Evolutionary conservation across 2,329 filamentous ascomycete species (phyloP).

Genomic region (Colletotrichum graminicola): DNA sequence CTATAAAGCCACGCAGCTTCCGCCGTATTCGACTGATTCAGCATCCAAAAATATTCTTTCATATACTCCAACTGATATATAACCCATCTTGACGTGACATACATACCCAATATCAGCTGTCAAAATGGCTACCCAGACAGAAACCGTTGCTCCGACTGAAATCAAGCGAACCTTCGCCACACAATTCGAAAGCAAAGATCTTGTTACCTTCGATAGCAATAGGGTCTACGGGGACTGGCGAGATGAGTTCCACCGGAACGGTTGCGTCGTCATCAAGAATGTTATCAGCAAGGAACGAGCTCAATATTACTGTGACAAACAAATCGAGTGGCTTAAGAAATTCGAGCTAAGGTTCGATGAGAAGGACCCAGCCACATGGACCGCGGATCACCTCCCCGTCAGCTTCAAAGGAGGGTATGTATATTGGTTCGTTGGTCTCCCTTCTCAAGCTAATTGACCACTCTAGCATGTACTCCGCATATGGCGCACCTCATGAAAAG

Average conservation of each 20-base stretch:
- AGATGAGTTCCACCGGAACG: conserved; percentile 57
- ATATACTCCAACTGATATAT: neutral
- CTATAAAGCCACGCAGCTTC: neutral
- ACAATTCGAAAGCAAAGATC: conserved; percentile 46
- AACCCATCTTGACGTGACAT: neutral
- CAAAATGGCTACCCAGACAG: conserved; percentile 39
- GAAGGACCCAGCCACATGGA: conserved; percentile 56
- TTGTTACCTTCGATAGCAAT: conserved; percentile 43
- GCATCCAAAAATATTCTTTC: too few species aligned
- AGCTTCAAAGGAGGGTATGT: conserved; percentile 53
- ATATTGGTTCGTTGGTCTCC: fast-evolving
- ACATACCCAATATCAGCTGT: neutral
- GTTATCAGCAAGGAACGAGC: conserved; percentile 54
- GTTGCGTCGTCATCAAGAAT: conserved; percentile 56
- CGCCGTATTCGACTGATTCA: neutral
- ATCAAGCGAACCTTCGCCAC: conserved; percentile 40
- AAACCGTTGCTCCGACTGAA: conserved; percentile 25
- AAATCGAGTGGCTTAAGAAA: conserved; percentile 56
- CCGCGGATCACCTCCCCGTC: conserved; percentile 56
- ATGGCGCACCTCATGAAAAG: conserved; percentile 56
- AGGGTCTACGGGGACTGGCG: conserved; percentile 56
- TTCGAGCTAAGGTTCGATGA: conserved; percentile 56
- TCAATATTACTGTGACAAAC: conserved; percentile 55
- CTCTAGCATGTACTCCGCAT: conserved; percentile 55
- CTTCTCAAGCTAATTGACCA: neutral